phyloP scores from a whole-genome alignment of 768 basidiomycete genomes.

The Termitomyces sp. region DNA sequence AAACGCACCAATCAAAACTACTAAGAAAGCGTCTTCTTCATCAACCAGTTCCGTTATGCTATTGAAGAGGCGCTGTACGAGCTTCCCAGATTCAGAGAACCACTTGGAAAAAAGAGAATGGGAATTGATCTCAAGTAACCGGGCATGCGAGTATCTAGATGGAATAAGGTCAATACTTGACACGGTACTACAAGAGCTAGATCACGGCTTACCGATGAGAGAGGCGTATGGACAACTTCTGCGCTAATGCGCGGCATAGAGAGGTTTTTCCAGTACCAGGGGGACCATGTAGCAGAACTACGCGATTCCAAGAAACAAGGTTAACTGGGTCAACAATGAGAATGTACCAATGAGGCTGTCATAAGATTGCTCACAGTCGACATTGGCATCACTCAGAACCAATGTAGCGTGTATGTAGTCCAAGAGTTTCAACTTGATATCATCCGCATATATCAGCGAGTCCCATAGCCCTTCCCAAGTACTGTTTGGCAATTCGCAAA shows the following conservation, averaged over 20 bases:
- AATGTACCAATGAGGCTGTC: not conserved
- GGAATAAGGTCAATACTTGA: not conserved
- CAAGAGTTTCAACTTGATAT: conserved; percentile 84
- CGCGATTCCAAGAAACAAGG: conserved; percentile 92
- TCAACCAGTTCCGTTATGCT: conserved; percentile 90
- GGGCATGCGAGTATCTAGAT: conserved; percentile 76
- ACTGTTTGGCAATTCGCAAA: conserved; percentile 82
- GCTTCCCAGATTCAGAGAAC: conserved; percentile 99
- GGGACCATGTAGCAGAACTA: conserved; percentile 92
- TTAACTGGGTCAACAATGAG: conserved; percentile 52
- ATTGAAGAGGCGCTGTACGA: conserved; percentile 90
- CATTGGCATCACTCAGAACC: conserved; percentile 83
- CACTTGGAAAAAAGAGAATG: conserved; percentile 98
- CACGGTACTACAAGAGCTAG: not conserved
- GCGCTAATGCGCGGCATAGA: conserved; percentile 89
- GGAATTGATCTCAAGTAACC: conserved; percentile 95
- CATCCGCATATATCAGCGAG: conserved; percentile 77
- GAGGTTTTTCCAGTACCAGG: conserved; percentile 98
- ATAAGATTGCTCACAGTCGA: conserved; percentile 60
- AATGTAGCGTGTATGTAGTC: conserved; percentile 96
- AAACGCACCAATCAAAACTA: conserved; percentile 82
- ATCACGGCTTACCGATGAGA: conserved; percentile 60
- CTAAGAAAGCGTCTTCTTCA: conserved; percentile 87
- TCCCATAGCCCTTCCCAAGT: conserved; percentile 93
- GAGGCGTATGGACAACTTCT: conserved; percentile 90